Percentiles rank a stretch among this genome's conserved stretches.
Evolutionary conservation across 2,329 filamentous ascomycete species (phyloP).

Genomic region (Exophiala xenobiotica): DNA sequence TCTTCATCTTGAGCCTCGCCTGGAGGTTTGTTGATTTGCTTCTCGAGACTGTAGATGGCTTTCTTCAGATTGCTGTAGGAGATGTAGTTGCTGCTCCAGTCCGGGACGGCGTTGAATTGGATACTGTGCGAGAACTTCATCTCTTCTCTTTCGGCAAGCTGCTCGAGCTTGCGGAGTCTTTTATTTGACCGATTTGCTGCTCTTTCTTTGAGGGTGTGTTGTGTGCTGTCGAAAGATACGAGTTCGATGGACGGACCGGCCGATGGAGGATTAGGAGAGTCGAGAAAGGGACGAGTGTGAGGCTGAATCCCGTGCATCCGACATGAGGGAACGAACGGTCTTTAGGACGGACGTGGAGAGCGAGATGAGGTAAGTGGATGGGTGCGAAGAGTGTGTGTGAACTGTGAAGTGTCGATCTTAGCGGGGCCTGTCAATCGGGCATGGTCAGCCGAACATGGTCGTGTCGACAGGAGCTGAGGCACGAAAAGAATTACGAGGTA

Average conservation of each 20-base stretch:
- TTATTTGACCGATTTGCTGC: conserved; percentile 17
- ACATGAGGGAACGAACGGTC: conserved; percentile 14
- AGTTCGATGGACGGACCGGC: conserved; percentile 24
- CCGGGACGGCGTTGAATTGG: conserved; percentile 99
- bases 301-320: conserved; percentile 23
- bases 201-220: conserved; percentile 2
- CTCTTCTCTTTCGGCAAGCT: conserved; percentile 30
- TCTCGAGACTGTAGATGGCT: conserved; percentile 94
- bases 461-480: too few relatives aligned
- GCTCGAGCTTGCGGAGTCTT: conserved; percentile 27
- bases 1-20: conserved; percentile 68
- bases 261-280: background rate
- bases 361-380: too few relatives aligned
- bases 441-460: too few relatives aligned
- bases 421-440: too few relatives aligned
- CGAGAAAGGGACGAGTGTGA: conserved; percentile 4
- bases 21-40: conserved; percentile 65
- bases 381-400: too few relatives aligned
- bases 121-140: conserved; percentile 99
- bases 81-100: conserved; percentile 98
- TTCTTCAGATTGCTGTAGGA: conserved; percentile 99
- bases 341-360: too few relatives aligned
- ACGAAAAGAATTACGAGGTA: too few relatives aligned
- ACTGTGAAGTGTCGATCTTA: too few relatives aligned
- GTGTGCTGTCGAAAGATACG: conserved; percentile 7